A percentile compares a stretch with the other conserved stretches of the same genome.
These are phyloP conservation scores for Nepenthes mirabilis DNA, from an alignment of 148 eudicot genomes.

Conservation along the genomic window DNA sequence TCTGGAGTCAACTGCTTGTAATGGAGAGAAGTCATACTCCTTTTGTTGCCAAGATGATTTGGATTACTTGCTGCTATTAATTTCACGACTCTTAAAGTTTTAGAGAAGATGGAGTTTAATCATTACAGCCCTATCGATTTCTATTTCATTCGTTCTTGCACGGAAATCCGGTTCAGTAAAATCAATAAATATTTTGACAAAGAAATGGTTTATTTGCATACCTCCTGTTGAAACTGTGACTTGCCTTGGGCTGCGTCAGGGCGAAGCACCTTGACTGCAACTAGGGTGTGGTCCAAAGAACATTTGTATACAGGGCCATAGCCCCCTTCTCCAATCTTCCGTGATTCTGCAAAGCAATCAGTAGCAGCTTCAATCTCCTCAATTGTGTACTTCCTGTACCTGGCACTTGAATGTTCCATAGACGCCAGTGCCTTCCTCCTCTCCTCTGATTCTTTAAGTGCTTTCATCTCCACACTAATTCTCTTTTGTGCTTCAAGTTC, in stretches of 20 bases:
- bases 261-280: constrained; percentile 7
- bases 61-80: too few species aligned
- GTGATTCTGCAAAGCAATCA: not conserved
- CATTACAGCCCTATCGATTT: not conserved
- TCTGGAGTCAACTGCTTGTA: too few species aligned
- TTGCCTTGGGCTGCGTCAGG: constrained; percentile 10
- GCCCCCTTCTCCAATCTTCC: constrained; percentile 10
- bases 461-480: not conserved
- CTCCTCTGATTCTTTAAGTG: constrained; percentile 1
- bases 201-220: constrained; percentile 1
- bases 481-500: constrained; percentile 7
- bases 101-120: too few species aligned
- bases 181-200: not conserved
- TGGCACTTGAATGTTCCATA: not conserved
- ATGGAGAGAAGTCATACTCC: too few species aligned
- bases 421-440: not conserved
- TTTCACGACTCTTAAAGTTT: too few species aligned
- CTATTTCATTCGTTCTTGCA: not conserved
- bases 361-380: constrained; percentile 7
- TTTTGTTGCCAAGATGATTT: too few species aligned
- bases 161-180: not conserved
- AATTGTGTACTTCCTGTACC: constrained; percentile 8
- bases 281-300: constrained; percentile 1
- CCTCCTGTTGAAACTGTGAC: constrained; percentile 24
- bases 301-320: constrained; percentile 7